A percentile compares a stretch with the other conserved stretches of the same genome.
These are phyloP conservation scores for Cyclotella kingstonii DNA, from an alignment of 108 stramenopile species.

Conservation along the genomic window DNA sequence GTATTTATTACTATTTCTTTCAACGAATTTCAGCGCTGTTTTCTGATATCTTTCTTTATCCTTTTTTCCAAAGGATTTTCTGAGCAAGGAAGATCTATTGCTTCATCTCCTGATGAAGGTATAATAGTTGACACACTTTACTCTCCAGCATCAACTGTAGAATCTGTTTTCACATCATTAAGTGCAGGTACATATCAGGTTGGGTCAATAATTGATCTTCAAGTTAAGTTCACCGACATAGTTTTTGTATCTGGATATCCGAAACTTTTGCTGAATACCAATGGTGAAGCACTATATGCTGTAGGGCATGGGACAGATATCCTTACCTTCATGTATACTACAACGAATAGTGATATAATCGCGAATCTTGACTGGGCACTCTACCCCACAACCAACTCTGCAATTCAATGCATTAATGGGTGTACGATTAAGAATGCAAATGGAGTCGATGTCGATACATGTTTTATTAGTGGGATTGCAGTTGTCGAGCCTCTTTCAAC, in stretches of 20 bases:
- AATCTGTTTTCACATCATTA: slow-evolving; percentile 7
- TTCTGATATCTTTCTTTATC: not conserved
- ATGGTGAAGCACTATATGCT: slow-evolving; percentile 14
- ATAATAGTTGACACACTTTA: slow-evolving; percentile 24
- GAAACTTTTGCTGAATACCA: slow-evolving; percentile 13
- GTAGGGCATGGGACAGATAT: slow-evolving; percentile 18
- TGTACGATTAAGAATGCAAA: slow-evolving; percentile 26
- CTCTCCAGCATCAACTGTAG: slow-evolving; percentile 14
- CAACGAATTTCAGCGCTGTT: not conserved
- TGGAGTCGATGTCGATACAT: slow-evolving; percentile 12
- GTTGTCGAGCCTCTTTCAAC: slow-evolving; percentile 9
- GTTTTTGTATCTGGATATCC: slow-evolving; percentile 23
- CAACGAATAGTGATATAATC: slow-evolving; percentile 4
- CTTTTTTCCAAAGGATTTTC: slow-evolving; percentile 18
- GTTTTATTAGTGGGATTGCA: slow-evolving; percentile 7
- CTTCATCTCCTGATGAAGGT: slow-evolving; percentile 11
- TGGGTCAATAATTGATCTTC: slow-evolving; percentile 22
- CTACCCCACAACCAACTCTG: slow-evolving; percentile 16
- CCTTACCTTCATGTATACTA: slow-evolving; percentile 19
- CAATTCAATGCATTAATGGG: slow-evolving; percentile 14
- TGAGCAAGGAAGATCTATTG: slow-evolving; percentile 16
- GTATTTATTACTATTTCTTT: too few species aligned
- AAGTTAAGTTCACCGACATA: slow-evolving; percentile 22
- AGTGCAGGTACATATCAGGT: slow-evolving; percentile 13
- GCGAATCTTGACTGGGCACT: slow-evolving; percentile 25